Percentiles rank a stretch among this genome's conserved stretches.
Evolutionary conservation across 768 basidiomycete species (phyloP).

Genomic region (Kwoniella mangroviensis): DNA sequence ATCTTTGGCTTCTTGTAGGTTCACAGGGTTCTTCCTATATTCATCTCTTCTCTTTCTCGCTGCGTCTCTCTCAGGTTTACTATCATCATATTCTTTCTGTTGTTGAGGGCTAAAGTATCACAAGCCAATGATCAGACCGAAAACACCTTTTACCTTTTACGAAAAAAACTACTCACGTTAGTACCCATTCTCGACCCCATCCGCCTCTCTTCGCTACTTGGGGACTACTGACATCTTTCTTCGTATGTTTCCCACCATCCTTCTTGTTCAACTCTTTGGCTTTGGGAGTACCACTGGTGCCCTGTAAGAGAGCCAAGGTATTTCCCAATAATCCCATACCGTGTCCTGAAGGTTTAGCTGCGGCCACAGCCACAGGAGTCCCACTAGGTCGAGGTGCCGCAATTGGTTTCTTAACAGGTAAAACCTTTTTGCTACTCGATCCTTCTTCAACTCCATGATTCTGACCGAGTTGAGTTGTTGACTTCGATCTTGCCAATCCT

Average conservation of each 20-base stretch:
- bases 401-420: neutral
- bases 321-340: conserved; percentile 20
- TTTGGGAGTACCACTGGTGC: conserved; percentile 14
- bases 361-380: neutral
- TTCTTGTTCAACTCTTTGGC: conserved; percentile 8
- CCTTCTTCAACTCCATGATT: neutral
- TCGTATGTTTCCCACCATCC: conserved; percentile 2
- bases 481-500: conserved; percentile 11
- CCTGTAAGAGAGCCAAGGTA: conserved; percentile 22
- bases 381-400: conserved; percentile 1
- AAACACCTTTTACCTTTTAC: neutral
- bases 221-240: conserved; percentile 6
- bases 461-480: neutral
- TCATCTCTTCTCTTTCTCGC: conserved; percentile 10
- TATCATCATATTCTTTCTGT: conserved; percentile 12
- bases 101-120: conserved; percentile 9
- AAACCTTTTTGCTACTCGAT: conserved; percentile 1
- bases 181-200: conserved; percentile 19
- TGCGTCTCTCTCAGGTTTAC: conserved; percentile 12
- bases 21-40: conserved; percentile 23
- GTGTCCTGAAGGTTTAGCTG: conserved; percentile 7
- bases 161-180: conserved; percentile 10
- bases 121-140: neutral
- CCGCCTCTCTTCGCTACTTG: conserved; percentile 9
- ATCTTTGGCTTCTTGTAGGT: conserved; percentile 31